These are phyloP conservation scores for Didymella arachidicola DNA, from an alignment of 2,329 filamentous ascomycete genomes.

Conservation along the genomic window DNA sequence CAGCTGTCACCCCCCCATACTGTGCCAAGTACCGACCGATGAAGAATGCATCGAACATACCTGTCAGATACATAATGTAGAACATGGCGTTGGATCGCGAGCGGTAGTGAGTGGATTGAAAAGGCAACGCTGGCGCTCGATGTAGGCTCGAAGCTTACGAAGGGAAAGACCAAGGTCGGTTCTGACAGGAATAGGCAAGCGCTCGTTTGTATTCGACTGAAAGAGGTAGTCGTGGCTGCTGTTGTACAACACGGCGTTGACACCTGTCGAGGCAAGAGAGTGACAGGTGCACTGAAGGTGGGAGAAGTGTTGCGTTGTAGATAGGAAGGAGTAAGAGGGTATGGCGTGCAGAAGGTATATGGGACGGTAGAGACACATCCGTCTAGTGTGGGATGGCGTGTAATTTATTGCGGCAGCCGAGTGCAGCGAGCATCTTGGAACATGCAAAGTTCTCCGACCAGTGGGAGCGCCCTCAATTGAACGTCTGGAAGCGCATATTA, in stretches of 20 bases:
- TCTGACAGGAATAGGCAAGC: conserved; percentile 46
- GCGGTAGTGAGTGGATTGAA: conserved; percentile 34
- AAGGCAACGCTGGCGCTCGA: conserved; percentile 31
- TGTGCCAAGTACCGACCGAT: background rate
- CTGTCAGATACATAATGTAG: conserved; percentile 56
- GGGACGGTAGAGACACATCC: conserved; percentile 46
- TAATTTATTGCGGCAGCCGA: conserved; percentile 53
- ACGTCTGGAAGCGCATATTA: conserved; percentile 48
- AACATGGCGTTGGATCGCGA: conserved; percentile 45
- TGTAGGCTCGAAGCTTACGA: conserved; percentile 37
- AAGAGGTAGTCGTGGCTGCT: conserved; percentile 46
- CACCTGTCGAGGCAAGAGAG: conserved; percentile 46
- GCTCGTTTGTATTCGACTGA: conserved; percentile 45
- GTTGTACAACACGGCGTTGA: conserved; percentile 49
- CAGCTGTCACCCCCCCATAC: background rate
- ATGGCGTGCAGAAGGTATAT: conserved; percentile 49
- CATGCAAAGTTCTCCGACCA: conserved; percentile 56
- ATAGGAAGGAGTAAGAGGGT: conserved; percentile 48
- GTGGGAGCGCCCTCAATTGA: conserved; percentile 62
- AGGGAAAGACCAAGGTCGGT: conserved; percentile 32
- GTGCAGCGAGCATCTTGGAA: conserved; percentile 50
- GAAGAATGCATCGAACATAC: conserved; percentile 36
- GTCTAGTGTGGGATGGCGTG: conserved; percentile 50
- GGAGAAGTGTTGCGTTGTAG: conserved; percentile 42
- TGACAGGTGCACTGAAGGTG: conserved; percentile 49